Evolutionary conservation across 768 basidiomycete species (phyloP).

Genomic region (Nevesoporus exiguus): DNA sequence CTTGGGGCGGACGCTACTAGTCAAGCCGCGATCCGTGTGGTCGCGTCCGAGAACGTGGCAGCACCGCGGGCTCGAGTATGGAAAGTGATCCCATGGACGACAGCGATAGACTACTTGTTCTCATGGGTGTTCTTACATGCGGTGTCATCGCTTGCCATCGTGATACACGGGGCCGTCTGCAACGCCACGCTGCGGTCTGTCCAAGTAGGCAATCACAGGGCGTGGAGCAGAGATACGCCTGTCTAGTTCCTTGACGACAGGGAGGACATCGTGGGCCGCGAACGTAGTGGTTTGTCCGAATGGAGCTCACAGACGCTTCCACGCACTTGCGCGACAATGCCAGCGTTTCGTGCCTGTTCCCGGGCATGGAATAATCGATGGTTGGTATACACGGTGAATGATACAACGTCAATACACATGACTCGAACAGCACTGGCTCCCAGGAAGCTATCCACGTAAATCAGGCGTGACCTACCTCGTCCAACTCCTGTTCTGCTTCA

Average conservation of each 20-base stretch:
- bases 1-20: background rate
- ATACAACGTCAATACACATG: constrained; percentile 15
- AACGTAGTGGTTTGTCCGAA: background rate
- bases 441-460: background rate
- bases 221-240: background rate
- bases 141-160: background rate
- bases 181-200: background rate
- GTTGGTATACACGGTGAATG: constrained; percentile 10
- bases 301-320: background rate
- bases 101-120: background rate
- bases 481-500: constrained; percentile 59
- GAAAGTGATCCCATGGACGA: constrained; percentile 5
- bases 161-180: too few species aligned
- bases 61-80: background rate
- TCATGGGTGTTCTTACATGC: background rate
- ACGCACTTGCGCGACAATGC: background rate
- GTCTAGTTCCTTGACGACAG: background rate
- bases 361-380: background rate
- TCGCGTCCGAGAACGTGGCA: background rate
- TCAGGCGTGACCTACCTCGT: constrained; percentile 18
- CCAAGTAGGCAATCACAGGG: background rate
- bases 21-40: background rate
- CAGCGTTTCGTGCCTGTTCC: background rate
- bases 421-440: background rate
- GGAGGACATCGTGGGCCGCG: background rate